These are phyloP conservation scores for Xylariaceae sp. DNA, from an alignment of 2,329 filamentous ascomycete genomes.

Conservation along the genomic window DNA sequence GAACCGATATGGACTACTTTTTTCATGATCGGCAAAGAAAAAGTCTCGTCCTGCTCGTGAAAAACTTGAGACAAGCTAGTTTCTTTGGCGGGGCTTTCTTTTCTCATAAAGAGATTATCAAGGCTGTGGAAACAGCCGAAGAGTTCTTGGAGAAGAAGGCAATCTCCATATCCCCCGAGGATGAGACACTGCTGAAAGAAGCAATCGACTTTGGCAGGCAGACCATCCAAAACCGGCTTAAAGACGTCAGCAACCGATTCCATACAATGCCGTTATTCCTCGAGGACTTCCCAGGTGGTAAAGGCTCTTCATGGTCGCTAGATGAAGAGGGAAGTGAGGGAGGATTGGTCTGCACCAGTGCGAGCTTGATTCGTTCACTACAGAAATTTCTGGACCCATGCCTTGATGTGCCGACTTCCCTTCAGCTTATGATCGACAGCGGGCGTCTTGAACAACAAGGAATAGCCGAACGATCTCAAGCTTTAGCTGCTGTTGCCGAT, in stretches of 20 bases:
- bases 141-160: slow-evolving; percentile 63
- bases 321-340: slow-evolving; percentile 47
- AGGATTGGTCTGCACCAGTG: slow-evolving; percentile 42
- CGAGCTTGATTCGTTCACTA: slow-evolving; percentile 47
- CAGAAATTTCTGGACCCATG: slow-evolving; percentile 50
- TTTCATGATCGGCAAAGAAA: slow-evolving; percentile 74
- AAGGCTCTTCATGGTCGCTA: slow-evolving; percentile 65
- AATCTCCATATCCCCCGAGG: slow-evolving; percentile 55
- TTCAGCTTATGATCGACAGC: slow-evolving; percentile 47
- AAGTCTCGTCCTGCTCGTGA: slow-evolving; percentile 63
- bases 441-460: slow-evolving; percentile 41
- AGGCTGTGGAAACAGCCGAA: slow-evolving; percentile 61
- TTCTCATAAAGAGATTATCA: slow-evolving; percentile 56
- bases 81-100: slow-evolving; percentile 84
- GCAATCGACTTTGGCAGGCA: slow-evolving; percentile 63
- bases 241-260: slow-evolving; percentile 61
- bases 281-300: slow-evolving; percentile 59
- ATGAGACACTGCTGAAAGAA: slow-evolving; percentile 56
- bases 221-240: slow-evolving; percentile 58
- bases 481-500: slow-evolving; percentile 20
- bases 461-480: slow-evolving; percentile 33
- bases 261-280: slow-evolving; percentile 79
- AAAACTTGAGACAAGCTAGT: slow-evolving; percentile 76
- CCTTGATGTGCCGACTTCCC: slow-evolving; percentile 38
- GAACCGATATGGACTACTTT: slow-evolving; percentile 80